Percentiles rank a stretch among this genome's conserved stretches.
These are phyloP conservation scores for Oemleria cerasiformis DNA, from an alignment of 306 rosid genomes.

Conservation along the genomic window DNA sequence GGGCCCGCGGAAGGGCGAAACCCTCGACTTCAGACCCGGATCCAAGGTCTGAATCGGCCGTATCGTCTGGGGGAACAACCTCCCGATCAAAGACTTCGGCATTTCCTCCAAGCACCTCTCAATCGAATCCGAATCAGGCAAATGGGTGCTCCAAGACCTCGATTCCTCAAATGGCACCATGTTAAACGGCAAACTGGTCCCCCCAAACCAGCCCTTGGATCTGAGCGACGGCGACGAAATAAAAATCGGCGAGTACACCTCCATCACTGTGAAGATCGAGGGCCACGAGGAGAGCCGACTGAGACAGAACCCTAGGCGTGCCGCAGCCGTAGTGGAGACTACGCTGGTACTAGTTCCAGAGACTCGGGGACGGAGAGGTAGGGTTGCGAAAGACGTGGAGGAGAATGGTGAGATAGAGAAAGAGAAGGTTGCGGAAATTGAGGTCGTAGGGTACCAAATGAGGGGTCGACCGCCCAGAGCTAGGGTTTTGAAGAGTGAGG, in stretches of 20 bases:
- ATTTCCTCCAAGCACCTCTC: no score
- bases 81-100: no score
- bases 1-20: constrained; percentile 70
- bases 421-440: constrained; percentile 11
- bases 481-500: constrained; percentile 23
- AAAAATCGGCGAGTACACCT: no score
- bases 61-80: constrained; percentile 57
- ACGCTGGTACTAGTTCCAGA: constrained; percentile 2
- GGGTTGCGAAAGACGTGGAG: constrained; percentile 13
- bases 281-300: constrained; percentile 24
- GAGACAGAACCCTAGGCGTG: constrained; percentile 51
- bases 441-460: constrained; percentile 13
- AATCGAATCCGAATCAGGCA: no score
- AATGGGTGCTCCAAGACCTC: no score
- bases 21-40: constrained; percentile 47
- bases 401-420: constrained; percentile 6
- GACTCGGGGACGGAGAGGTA: constrained; percentile 25
- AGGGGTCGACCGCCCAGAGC: constrained; percentile 30
- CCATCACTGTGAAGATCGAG: no score
- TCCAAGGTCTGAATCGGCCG: constrained; percentile 61
- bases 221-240: no score
- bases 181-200: no score
- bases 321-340: constrained; percentile 13
- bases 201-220: no score
- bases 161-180: no score